Conservation (phyloP, 257 asterid genomes). For the Gentiana dahurica region DNA sequence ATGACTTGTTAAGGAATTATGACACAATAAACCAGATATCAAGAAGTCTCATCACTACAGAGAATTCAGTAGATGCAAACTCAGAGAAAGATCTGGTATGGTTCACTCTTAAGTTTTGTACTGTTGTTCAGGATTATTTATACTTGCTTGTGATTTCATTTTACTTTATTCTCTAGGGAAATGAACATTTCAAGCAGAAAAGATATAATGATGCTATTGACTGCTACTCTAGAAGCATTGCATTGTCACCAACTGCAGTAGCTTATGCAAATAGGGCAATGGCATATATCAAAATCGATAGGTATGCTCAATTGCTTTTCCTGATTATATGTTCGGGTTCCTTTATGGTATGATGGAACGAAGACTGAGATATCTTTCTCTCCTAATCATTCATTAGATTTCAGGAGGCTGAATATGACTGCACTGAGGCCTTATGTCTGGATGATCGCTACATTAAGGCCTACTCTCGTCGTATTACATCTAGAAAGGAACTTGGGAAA, state of each 20-base stretch:
- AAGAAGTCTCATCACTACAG: slow-evolving; percentile 34
- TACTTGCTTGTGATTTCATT: slow-evolving; percentile 11
- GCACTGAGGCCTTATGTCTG: slow-evolving; percentile 80
- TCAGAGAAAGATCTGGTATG: slow-evolving; percentile 93
- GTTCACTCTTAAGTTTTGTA: slow-evolving; percentile 2
- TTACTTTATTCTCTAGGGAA: slow-evolving; percentile 44
- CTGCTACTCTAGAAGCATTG: slow-evolving; percentile 96
- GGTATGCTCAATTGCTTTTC: slow-evolving; percentile 28
- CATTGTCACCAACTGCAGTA: slow-evolving; percentile 85
- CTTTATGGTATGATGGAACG: slow-evolving; percentile 1
- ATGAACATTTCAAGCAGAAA: slow-evolving; percentile 78
- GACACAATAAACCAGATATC: slow-evolving; percentile 54
- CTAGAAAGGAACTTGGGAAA: slow-evolving; percentile 90
- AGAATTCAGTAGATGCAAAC: slow-evolving; percentile 61
- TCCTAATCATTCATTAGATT: slow-evolving; percentile 35
- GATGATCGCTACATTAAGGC: slow-evolving; percentile 94
- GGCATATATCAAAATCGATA: slow-evolving; percentile 80
- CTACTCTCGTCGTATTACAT: slow-evolving; percentile 90
- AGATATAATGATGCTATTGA: slow-evolving; percentile 85
- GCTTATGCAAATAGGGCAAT: slow-evolving; percentile 93
- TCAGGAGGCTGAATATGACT: slow-evolving; percentile 89
- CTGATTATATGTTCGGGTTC: not conserved
- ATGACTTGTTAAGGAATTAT: slow-evolving; percentile 42
- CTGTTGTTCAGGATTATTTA: slow-evolving; percentile 5
- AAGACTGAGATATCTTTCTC: slow-evolving; percentile 6